Evolutionary conservation across 1,139 yeast species (phyloP).

Genomic region (Wickerhamiella infanticola): DNA sequence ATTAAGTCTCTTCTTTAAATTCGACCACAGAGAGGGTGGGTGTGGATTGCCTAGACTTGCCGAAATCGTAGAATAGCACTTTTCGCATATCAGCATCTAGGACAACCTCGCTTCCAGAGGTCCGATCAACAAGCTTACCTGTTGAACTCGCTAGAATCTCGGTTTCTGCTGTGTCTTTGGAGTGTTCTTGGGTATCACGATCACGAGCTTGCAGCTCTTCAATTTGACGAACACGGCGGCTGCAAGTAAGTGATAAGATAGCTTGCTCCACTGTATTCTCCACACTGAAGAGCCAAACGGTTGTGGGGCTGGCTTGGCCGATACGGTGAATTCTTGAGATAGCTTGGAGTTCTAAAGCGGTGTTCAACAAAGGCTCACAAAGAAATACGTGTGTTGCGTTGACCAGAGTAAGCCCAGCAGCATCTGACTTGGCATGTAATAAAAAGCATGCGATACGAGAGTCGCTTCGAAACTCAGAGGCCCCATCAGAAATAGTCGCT

Average conservation of each 20-base stretch:
- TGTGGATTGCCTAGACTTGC: background rate
- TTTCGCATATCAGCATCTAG: slow-evolving; percentile 14
- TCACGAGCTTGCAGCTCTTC: slow-evolving; percentile 3
- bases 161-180: slow-evolving; percentile 9
- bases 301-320: slow-evolving; percentile 68
- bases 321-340: slow-evolving; percentile 83
- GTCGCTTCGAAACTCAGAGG: slow-evolving; percentile 43
- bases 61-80: slow-evolving; percentile 11
- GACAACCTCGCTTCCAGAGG: slow-evolving; percentile 20
- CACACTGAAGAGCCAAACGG: slow-evolving; percentile 83
- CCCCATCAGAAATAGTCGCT: slow-evolving; percentile 28
- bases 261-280: slow-evolving; percentile 82
- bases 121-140: slow-evolving; percentile 10
- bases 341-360: slow-evolving; percentile 79
- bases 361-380: slow-evolving; percentile 84
- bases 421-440: slow-evolving; percentile 45
- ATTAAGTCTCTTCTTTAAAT: too few relatives aligned
- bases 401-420: slow-evolving; percentile 67
- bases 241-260: slow-evolving; percentile 33
- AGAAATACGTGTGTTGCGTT: slow-evolving; percentile 84
- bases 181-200: slow-evolving; percentile 1
- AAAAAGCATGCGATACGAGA: slow-evolving; percentile 62
- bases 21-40: too few relatives aligned
- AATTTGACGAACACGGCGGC: slow-evolving; percentile 16
- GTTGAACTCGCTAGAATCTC: slow-evolving; percentile 7